A percentile compares a stretch with the other conserved stretches of the same genome.
Evolutionary conservation across 2,329 filamentous ascomycete species (phyloP).

Genomic region (Xenoacremonium recifei): DNA sequence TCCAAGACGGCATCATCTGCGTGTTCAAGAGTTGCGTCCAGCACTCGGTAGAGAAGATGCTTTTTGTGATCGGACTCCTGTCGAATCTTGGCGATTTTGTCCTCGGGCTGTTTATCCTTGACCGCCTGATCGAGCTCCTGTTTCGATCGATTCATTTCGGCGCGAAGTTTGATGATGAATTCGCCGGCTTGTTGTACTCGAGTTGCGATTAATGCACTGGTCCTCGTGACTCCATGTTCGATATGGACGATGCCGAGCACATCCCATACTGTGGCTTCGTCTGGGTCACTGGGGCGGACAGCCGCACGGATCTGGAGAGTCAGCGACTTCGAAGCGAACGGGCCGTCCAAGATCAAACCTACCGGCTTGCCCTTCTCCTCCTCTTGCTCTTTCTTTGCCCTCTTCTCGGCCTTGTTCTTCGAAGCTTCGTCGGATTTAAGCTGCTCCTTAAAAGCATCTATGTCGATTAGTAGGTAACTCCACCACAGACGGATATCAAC

Average conservation of each 20-base stretch:
- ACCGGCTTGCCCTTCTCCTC: constrained; percentile 40
- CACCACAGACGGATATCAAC: too few species aligned
- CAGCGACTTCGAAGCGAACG: neutral
- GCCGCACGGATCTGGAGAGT: constrained; percentile 36
- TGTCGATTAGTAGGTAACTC: too few species aligned
- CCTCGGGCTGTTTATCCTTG: constrained; percentile 40
- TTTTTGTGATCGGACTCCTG: constrained; percentile 43
- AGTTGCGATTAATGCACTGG: constrained; percentile 40
- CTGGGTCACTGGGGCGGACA: constrained; percentile 42
- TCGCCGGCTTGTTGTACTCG: constrained; percentile 52
- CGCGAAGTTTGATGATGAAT: constrained; percentile 46
- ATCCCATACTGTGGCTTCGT: constrained; percentile 53
- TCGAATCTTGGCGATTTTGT: constrained; percentile 37
- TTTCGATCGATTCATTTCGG: constrained; percentile 47
- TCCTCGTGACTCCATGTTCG: constrained; percentile 38
- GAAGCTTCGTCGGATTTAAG: constrained; percentile 44
- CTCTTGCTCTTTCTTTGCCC: constrained; percentile 42
- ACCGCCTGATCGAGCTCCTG: constrained; percentile 42
- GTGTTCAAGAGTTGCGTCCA: constrained; percentile 53
- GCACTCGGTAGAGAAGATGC: constrained; percentile 47
- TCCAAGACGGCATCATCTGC: constrained; percentile 56
- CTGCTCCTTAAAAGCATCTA: constrained; percentile 45
- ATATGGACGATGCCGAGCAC: constrained; percentile 49
- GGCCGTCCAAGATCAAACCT: constrained; percentile 16
- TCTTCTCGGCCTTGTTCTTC: constrained; percentile 46